Conservation (phyloP, 2,329 filamentous ascomycete genomes). For the Lachnellula hyalina region DNA sequence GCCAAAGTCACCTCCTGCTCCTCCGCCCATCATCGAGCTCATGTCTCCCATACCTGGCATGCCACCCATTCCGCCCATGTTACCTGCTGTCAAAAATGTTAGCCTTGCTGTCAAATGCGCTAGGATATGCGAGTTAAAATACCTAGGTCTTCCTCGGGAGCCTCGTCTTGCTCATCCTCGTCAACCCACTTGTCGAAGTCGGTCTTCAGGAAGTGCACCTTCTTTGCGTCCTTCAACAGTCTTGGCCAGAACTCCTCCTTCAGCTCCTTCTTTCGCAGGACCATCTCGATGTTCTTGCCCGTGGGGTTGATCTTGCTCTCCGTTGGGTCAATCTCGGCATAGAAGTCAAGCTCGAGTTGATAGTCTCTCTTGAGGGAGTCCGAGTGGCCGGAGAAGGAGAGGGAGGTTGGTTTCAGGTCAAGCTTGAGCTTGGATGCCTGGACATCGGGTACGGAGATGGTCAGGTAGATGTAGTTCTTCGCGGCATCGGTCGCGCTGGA, state of each 20-base stretch:
- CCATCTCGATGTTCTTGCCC: constrained; percentile 79
- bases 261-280: constrained; percentile 95
- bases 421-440: constrained; percentile 70
- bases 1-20: constrained; percentile 64
- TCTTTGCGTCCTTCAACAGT: constrained; percentile 83
- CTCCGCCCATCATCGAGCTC: constrained; percentile 32
- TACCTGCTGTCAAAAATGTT: constrained; percentile 3
- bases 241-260: constrained; percentile 95
- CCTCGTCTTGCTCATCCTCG: constrained; percentile 83
- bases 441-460: constrained; percentile 84
- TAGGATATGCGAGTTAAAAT: constrained; percentile 38
- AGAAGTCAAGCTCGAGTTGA: constrained; percentile 82
- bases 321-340: constrained; percentile 79
- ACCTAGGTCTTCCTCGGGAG: constrained; percentile 71
- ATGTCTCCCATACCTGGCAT: constrained; percentile 38
- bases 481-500: constrained; percentile 71
- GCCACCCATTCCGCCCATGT: constrained; percentile 60
- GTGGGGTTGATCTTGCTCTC: constrained; percentile 87
- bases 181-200: constrained; percentile 77
- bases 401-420: constrained; percentile 69
- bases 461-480: constrained; percentile 95
- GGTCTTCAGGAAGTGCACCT: constrained; percentile 94
- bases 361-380: constrained; percentile 82
- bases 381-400: constrained; percentile 80
- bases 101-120: constrained; percentile 3